A percentile compares a stretch with the other conserved stretches of the same genome.
phyloP scores from a whole-genome alignment of 1,284 basidiomycete genomes.

The Sanguinoderma infundibulare region DNA sequence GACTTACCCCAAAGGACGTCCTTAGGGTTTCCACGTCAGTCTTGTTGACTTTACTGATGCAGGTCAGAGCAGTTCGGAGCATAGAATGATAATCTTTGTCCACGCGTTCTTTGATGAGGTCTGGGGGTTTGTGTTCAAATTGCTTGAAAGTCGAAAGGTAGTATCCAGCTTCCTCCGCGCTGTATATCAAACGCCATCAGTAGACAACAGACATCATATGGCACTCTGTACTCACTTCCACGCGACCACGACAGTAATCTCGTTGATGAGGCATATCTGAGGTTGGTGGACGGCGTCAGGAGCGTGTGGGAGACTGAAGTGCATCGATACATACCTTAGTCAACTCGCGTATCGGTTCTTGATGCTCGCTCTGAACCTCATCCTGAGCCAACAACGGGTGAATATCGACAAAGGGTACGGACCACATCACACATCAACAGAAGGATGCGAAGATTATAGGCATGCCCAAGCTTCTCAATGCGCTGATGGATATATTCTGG shows the following conservation, averaged over 20 bases:
- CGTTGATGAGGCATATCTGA: conserved; percentile 87
- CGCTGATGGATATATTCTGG: conserved; percentile 96
- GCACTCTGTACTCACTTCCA: conserved; percentile 76
- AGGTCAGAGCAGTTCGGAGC: conserved; percentile 86
- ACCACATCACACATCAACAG: conserved; percentile 94
- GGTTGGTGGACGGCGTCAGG: too few relatives aligned
- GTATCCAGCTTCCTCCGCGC: conserved; percentile 88
- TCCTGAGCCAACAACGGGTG: neutral
- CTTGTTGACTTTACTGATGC: conserved; percentile 94
- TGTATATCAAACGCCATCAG: conserved; percentile 36
- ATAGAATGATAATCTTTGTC: conserved; percentile 88
- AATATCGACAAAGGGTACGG: conserved; percentile 35
- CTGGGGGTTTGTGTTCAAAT: conserved; percentile 93
- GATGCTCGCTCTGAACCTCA: conserved; percentile 78
- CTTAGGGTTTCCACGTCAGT: conserved; percentile 95
- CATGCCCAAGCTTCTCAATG: conserved; percentile 83
- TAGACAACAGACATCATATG: neutral
- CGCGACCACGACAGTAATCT: conserved; percentile 89
- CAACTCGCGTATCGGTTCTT: conserved; percentile 89
- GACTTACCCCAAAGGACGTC: conserved; percentile 89
- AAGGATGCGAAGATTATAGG: conserved; percentile 87
- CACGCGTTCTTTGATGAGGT: conserved; percentile 91
- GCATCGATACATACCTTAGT: conserved; percentile 63
- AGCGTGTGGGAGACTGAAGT: neutral
- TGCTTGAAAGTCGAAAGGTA: conserved; percentile 93